Conservation (phyloP, 192 early-diverging fungal species). For the Cladochytrium replicatum region DNA sequence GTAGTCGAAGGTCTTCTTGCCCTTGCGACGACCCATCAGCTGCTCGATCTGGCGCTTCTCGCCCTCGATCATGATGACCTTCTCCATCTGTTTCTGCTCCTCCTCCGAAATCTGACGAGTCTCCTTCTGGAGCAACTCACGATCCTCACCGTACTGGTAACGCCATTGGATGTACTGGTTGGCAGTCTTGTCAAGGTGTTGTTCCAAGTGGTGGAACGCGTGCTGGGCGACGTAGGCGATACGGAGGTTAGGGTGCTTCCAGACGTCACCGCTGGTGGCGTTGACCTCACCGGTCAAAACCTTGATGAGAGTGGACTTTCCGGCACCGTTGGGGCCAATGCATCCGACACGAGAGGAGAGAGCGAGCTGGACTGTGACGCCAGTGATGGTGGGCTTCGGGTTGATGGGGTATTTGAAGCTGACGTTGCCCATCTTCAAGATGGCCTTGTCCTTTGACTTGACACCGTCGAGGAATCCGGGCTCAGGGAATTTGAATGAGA, state of each 20-base stretch:
- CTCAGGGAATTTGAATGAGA: slow-evolving; percentile 67
- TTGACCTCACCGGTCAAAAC: slow-evolving; percentile 69
- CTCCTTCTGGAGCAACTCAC: slow-evolving; percentile 66
- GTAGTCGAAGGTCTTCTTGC: slow-evolving; percentile 73
- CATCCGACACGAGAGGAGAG: slow-evolving; percentile 68
- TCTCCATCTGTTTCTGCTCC: slow-evolving; percentile 55
- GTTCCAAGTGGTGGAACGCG: slow-evolving; percentile 78
- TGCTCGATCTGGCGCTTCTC: slow-evolving; percentile 46
- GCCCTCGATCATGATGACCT: slow-evolving; percentile 37
- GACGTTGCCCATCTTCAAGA: slow-evolving; percentile 64
- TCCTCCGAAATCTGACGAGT: slow-evolving; percentile 57
- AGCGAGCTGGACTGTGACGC: slow-evolving; percentile 57
- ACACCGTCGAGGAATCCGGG: slow-evolving; percentile 66
- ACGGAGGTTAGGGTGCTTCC: slow-evolving; percentile 76
- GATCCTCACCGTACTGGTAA: slow-evolving; percentile 65
- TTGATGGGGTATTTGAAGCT: slow-evolving; percentile 62
- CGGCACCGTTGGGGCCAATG: slow-evolving; percentile 59
- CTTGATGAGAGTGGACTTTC: slow-evolving; percentile 37
- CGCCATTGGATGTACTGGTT: slow-evolving; percentile 78
- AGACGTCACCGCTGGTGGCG: slow-evolving; percentile 59
- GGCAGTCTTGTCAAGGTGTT: slow-evolving; percentile 64
- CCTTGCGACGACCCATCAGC: slow-evolving; percentile 54
- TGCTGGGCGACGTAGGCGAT: slow-evolving; percentile 80
- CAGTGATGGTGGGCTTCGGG: slow-evolving; percentile 44
- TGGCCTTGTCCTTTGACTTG: slow-evolving; percentile 63